phyloP scores from a whole-genome alignment of 352 stramenopile genomes.

The Thalassiosira livingstoniorum region DNA sequence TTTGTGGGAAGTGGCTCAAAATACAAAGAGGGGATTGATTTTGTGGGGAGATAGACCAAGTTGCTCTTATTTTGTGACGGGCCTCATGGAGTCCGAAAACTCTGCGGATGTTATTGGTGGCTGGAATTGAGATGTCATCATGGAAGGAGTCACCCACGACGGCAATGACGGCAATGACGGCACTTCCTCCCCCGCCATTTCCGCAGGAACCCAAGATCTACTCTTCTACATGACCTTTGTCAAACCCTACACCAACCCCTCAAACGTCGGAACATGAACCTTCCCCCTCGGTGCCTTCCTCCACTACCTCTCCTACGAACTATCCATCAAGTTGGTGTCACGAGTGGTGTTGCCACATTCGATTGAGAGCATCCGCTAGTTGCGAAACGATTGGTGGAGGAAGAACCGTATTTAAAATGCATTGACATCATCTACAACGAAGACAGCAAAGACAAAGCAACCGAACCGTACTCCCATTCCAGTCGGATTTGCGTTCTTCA shows the following conservation, averaged over 20 bases:
- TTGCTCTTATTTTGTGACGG: slow-evolving; percentile 78
- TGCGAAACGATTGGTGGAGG: too few species aligned
- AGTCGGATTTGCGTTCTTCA: too few species aligned
- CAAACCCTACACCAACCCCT: slow-evolving; percentile 85
- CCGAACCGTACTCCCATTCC: too few species aligned
- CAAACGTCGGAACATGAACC: slow-evolving; percentile 82
- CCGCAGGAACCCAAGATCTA: slow-evolving; percentile 76
- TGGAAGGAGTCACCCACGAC: too few species aligned
- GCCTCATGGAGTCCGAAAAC: too few species aligned
- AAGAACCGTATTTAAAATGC: too few species aligned
- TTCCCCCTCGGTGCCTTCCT: slow-evolving; percentile 84
- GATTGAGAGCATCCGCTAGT: slow-evolving; percentile 46
- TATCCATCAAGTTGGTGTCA: slow-evolving; percentile 70
- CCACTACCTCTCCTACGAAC: slow-evolving; percentile 82
- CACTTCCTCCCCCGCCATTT: too few species aligned
- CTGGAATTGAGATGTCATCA: too few species aligned
- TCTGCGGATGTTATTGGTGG: too few species aligned
- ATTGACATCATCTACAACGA: too few species aligned
- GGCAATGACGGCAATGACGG: too few species aligned
- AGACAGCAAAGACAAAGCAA: too few species aligned
- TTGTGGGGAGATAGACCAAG: slow-evolving; percentile 80
- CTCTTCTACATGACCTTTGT: slow-evolving; percentile 81
- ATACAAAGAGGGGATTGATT: slow-evolving; percentile 86
- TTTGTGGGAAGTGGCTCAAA: slow-evolving; percentile 73
- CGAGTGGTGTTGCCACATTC: slow-evolving; percentile 65